phyloP scores from a whole-genome alignment of 441 rosid genomes.

The Biscutella laevigata region DNA sequence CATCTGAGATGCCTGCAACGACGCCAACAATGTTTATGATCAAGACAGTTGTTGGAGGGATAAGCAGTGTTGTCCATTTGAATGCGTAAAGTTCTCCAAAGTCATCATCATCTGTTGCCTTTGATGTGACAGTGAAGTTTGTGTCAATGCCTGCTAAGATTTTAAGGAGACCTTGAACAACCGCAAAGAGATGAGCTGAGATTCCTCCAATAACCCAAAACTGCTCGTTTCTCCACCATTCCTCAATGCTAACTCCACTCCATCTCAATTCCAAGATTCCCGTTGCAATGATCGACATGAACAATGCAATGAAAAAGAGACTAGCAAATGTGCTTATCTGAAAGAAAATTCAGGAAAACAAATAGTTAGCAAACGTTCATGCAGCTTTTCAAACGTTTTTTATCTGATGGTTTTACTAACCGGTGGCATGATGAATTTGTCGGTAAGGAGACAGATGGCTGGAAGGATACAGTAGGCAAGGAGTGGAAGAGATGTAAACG shows the following conservation, averaged over 20 bases:
- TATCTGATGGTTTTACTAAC: conserved; percentile 29
- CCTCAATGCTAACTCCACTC: conserved; percentile 98
- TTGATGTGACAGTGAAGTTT: conserved; percentile 90
- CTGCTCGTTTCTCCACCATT: conserved; percentile 98
- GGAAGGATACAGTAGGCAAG: conserved; percentile 86
- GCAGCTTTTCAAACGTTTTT: neutral
- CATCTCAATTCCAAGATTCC: conserved; percentile 84
- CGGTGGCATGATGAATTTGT: conserved; percentile 91
- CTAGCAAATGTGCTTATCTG: conserved; percentile 63
- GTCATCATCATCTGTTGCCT: conserved; percentile 75
- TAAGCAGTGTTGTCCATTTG: conserved; percentile 87
- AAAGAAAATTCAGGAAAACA: conserved; percentile 1
- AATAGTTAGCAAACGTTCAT: conserved; percentile 1
- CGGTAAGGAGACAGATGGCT: conserved; percentile 83
- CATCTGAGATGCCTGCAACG: conserved; percentile 88
- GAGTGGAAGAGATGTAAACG: conserved; percentile 91
- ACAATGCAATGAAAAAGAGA: conserved; percentile 75
- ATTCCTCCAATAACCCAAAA: conserved; percentile 96
- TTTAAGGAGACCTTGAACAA: conserved; percentile 73
- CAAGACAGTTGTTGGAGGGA: conserved; percentile 83
- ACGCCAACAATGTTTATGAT: conserved; percentile 85
- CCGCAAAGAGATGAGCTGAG: conserved; percentile 89
- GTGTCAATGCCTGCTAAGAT: conserved; percentile 85
- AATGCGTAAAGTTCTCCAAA: conserved; percentile 76
- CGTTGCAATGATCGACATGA: conserved; percentile 65